Evolutionary conservation across 1,284 basidiomycete species (phyloP), one percentile per base, ranked within the genome.

Genomic region (Pholiota adiposa): DNA sequence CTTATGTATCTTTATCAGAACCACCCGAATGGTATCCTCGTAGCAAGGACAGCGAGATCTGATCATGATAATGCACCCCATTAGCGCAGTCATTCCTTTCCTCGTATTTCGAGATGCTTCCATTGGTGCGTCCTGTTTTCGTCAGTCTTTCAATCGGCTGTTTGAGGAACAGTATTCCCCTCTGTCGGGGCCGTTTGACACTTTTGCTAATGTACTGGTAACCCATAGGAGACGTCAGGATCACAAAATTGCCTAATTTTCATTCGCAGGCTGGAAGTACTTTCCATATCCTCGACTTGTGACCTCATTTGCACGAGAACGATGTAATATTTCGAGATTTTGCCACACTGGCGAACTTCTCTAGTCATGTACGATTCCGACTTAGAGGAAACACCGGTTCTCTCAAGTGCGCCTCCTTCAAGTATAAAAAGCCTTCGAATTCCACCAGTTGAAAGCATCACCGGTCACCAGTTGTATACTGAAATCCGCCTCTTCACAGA

Each of bases 371-470:
- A 16, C 23, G 14, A 48, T 60, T 25, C 54, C n/a, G 19, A 36
- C 41, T 25, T n/a, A 18, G 21, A 52, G 23, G 16, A 8, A 27
- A 5, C 21, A 14, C n/a, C 34, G 18, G 31, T n/a, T n/a, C 34
- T 25, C 36, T 21, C 34, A 40, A 23, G 33, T 11, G 14, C 3
- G 16, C 12, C 3, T 27, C n/a, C n/a, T 53, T 53, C 18, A 38
- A n/a, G 57, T 63, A 62, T 67, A 67, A 68, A 67, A 63, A 49
- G 64, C n/a, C 16, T n/a, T 12, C 18, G 12, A 6, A 34, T 55
- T 60, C 41, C 36, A 19, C 33, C 6, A 31, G 16, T 11, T 55
- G 23, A 29, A 53, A 43, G 49, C 51, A 57, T 53, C 62, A 59
- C 34, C 48, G 41, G 25, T 53, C 62, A 59, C 34, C 48, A 51